phyloP scores from a whole-genome alignment of 352 stramenopile genomes.

The Phytophthora sp. region DNA sequence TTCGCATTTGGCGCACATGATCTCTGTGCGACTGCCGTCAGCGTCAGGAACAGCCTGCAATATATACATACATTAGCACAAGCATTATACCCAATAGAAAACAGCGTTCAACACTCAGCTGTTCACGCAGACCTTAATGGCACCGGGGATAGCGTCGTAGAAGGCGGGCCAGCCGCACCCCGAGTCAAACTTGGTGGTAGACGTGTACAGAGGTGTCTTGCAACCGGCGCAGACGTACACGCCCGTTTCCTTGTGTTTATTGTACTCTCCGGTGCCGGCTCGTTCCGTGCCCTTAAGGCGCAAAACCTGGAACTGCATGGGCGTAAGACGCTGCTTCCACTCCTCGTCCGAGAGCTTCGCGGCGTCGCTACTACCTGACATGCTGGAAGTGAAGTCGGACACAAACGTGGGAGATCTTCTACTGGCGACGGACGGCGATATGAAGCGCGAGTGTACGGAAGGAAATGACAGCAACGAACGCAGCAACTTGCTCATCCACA shows the following conservation, averaged over 20 bases:
- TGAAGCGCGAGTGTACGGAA: conserved; percentile 11
- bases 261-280: conserved; percentile 88
- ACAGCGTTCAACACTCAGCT: background rate
- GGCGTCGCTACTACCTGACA: conserved; percentile 46
- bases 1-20: conserved; percentile 89
- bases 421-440: conserved; percentile 2
- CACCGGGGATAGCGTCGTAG: conserved; percentile 88
- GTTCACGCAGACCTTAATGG: conserved; percentile 62
- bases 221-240: conserved; percentile 90
- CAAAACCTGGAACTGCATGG: conserved; percentile 87
- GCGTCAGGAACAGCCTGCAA: conserved; percentile 64
- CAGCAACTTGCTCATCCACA: conserved; percentile 38
- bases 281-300: conserved; percentile 92
- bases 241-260: conserved; percentile 86
- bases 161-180: conserved; percentile 92
- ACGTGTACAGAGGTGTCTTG: conserved; percentile 89
- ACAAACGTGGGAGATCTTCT: conserved; percentile 1
- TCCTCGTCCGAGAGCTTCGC: conserved; percentile 71
- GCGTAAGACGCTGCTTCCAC: conserved; percentile 83
- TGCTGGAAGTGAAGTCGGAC: conserved; percentile 27
- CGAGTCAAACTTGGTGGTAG: conserved; percentile 91
- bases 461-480: conserved; percentile 30
- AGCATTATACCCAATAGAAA: background rate
- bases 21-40: conserved; percentile 83
- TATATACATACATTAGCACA: background rate